These are phyloP conservation scores for Talaromyces sp. DNA, from an alignment of 2,329 filamentous ascomycete genomes.

Conservation along the genomic window DNA sequence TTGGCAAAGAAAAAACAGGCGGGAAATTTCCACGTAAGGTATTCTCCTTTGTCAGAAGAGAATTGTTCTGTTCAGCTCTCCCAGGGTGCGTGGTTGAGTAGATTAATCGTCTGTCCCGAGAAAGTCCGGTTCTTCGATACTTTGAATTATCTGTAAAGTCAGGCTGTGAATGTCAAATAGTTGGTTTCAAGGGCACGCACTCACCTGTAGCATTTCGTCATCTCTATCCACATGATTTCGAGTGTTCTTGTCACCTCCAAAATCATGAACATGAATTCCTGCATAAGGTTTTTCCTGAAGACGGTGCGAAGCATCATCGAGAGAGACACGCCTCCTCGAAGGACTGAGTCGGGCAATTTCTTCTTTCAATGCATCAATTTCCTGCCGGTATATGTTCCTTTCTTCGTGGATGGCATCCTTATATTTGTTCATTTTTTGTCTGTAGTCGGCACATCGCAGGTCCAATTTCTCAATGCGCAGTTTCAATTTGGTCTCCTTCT, in stretches of 20 bases:
- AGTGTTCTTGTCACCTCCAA: constrained; percentile 3
- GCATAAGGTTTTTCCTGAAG: constrained; percentile 28
- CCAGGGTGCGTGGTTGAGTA: constrained; percentile 24
- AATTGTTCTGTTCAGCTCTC: background rate
- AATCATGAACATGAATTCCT: constrained; percentile 20
- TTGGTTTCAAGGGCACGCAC: background rate
- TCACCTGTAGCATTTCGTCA: constrained; percentile 12
- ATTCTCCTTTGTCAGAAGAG: constrained; percentile 1
- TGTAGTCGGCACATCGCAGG: constrained; percentile 39
- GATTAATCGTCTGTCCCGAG: constrained; percentile 22
- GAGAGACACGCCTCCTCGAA: constrained; percentile 22
- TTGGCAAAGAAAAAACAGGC: background rate
- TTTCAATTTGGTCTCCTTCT: constrained; percentile 42
- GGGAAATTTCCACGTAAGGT: constrained; percentile 31
- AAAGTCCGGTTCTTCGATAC: constrained; percentile 15
- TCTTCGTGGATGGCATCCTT: constrained; percentile 37
- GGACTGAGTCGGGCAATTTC: constrained; percentile 31
- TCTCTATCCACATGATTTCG: background rate
- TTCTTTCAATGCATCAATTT: constrained; percentile 37
- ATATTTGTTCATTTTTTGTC: constrained; percentile 39
- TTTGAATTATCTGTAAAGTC: constrained; percentile 33
- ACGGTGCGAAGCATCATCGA: constrained; percentile 25
- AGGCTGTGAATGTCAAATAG: constrained; percentile 4
- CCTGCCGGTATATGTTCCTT: constrained; percentile 36
- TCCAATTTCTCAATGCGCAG: constrained; percentile 40